phyloP scores from a whole-genome alignment of 2,329 filamentous ascomycete species.

The Leptographium wingfieldii region DNA sequence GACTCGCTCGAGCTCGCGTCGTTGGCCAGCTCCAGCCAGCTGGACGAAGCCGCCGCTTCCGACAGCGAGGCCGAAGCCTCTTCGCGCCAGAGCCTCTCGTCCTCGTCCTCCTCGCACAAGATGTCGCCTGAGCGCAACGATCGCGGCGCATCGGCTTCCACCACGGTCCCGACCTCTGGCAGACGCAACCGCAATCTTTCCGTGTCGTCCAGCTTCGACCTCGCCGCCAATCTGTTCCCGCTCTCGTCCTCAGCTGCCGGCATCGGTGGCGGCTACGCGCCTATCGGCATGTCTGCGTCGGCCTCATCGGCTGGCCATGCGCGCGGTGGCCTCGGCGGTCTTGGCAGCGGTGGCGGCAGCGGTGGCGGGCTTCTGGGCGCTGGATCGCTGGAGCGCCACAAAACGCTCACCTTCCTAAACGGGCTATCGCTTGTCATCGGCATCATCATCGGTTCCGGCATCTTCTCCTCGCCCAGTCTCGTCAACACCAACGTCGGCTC shows the following conservation, averaged over 20 bases:
- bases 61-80: slow-evolving; percentile 52
- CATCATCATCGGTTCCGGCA: slow-evolving; percentile 72
- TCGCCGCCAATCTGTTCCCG: slow-evolving; percentile 84
- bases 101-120: slow-evolving; percentile 55
- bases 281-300: slow-evolving; percentile 59
- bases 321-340: slow-evolving; percentile 38
- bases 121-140: slow-evolving; percentile 83
- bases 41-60: slow-evolving; percentile 44
- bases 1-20: slow-evolving; percentile 96
- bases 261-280: slow-evolving; percentile 64
- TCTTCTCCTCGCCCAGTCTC: slow-evolving; percentile 51
- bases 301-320: slow-evolving; percentile 38
- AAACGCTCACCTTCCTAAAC: slow-evolving; percentile 89
- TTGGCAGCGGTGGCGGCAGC: slow-evolving; percentile 28
- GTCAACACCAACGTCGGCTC: slow-evolving; percentile 53
- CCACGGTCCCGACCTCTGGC: slow-evolving; percentile 13
- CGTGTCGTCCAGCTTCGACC: slow-evolving; percentile 87
- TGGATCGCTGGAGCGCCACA: slow-evolving; percentile 83
- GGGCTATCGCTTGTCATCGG: slow-evolving; percentile 84
- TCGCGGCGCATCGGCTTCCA: slow-evolving; percentile 23
- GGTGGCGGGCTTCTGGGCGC: slow-evolving; percentile 51
- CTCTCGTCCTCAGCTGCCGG: slow-evolving; percentile 66
- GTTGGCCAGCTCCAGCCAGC: slow-evolving; percentile 67
- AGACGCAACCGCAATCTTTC: slow-evolving; percentile 59
- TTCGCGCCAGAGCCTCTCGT: slow-evolving; percentile 76